A percentile compares a stretch with the other conserved stretches of the same genome.
These are phyloP conservation scores for Beauveria scarabaeidicola DNA, from an alignment of 2,329 filamentous ascomycete genomes.

Conservation along the genomic window DNA sequence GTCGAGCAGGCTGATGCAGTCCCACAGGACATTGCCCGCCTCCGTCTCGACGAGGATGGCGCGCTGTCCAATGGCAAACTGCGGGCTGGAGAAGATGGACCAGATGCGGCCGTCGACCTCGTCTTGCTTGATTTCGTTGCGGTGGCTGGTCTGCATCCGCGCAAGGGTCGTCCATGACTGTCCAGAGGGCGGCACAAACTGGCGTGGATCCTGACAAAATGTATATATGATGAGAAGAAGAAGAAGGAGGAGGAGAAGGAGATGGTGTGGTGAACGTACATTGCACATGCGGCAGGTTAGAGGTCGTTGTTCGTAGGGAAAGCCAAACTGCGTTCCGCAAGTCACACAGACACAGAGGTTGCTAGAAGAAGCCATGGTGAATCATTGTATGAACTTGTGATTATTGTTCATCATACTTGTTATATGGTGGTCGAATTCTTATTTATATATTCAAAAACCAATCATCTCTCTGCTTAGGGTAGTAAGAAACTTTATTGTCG, in stretches of 20 bases:
- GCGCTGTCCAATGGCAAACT: slow-evolving; percentile 68
- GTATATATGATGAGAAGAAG: background rate
- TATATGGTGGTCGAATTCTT: background rate
- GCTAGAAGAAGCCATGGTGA: background rate
- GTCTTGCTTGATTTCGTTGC: slow-evolving; percentile 46
- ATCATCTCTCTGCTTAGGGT: background rate
- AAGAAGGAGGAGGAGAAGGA: too few relatives aligned
- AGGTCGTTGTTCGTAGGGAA: slow-evolving; percentile 35
- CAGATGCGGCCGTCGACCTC: slow-evolving; percentile 35
- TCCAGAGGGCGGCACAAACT: slow-evolving; percentile 50
- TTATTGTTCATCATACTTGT: background rate
- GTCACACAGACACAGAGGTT: slow-evolving; percentile 45
- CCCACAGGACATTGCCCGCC: slow-evolving; percentile 69
- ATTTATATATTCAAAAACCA: background rate
- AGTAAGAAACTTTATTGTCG: background rate
- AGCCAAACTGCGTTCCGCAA: slow-evolving; percentile 58
- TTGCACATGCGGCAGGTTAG: slow-evolving; percentile 63
- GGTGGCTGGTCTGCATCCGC: slow-evolving; percentile 34
- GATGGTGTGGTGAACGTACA: background rate
- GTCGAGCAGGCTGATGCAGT: slow-evolving; percentile 64
- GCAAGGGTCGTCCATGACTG: slow-evolving; percentile 56
- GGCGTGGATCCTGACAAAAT: slow-evolving; percentile 45
- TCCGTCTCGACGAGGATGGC: slow-evolving; percentile 59
- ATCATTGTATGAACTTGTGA: background rate
- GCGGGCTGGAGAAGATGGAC: slow-evolving; percentile 42